Base-by-base conservation (phyloP, 768 basidiomycete species). In the Clitopilus passeckerianus region DNA sequence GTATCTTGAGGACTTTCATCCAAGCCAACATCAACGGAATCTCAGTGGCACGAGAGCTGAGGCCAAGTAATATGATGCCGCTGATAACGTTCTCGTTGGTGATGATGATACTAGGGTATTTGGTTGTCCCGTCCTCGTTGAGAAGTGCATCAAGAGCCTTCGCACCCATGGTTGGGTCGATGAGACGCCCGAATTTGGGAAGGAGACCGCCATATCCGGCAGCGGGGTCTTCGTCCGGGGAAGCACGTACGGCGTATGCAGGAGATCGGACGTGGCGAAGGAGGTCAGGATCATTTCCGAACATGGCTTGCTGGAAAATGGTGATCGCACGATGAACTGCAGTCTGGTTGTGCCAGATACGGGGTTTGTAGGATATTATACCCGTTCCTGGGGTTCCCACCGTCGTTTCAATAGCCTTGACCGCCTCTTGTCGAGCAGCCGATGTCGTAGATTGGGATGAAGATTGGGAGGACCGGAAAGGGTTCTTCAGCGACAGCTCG, bases 11-110 rank as follows among this genome's bases (percentile, higher is more conserved):
- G 16, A 74, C 76, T 6, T 80, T 79, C 90, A 91, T 92, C 90
- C 93, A 93, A 18, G 82, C 83, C 0, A 94, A 69, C 12, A 77
- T 76, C 12, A 81, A 76, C 0, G 91, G 86, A 27, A 94, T 86
- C 69, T 92, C 88, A 0, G 71, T 66, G 8, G 81, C 76, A 1
- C 75, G 74, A 1, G 74, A 72, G 33, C 76, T 75, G 4, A 80
- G 68, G 0, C 85, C 87, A 6, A 91, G 76, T 2, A 91, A 74
- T 55, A 78, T 65, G n/a, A 92, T 76, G 60, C 88, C 87, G 14
- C 83, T 68, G 23, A 78, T 75, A 61, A 84, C 91, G 16, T 80
- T 77, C 30, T 66, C 66, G 63, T 82, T 81, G 57, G 75, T 80
- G 5, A 84, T 83, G 2, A 79, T 66, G 46, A 76, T 68, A 10